These are phyloP conservation scores for Suillus ampliporus DNA, from an alignment of 768 basidiomycete genomes.

Conservation along the genomic window DNA sequence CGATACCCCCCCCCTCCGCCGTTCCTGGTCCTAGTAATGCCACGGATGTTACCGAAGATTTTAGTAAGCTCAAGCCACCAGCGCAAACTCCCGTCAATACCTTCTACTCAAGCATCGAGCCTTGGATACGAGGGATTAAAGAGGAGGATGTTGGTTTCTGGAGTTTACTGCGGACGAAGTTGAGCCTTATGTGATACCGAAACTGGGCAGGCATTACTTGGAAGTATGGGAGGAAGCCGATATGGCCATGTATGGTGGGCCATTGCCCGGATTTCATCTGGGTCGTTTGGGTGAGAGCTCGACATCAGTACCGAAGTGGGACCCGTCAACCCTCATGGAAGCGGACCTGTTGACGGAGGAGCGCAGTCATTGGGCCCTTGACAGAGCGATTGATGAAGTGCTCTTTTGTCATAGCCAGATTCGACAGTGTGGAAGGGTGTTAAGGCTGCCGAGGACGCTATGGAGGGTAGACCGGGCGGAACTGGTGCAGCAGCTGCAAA, in stretches of 20 bases:
- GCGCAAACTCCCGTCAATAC: slow-evolving; percentile 72
- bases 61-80: slow-evolving; percentile 81
- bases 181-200: slow-evolving; percentile 85
- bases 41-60: slow-evolving; percentile 86
- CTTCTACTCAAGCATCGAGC: slow-evolving; percentile 89
- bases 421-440: slow-evolving; percentile 72
- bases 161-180: slow-evolving; percentile 91
- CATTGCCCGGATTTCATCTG: slow-evolving; percentile 48
- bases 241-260: slow-evolving; percentile 50
- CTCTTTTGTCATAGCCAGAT: slow-evolving; percentile 73
- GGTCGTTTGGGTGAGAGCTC: slow-evolving; percentile 38
- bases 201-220: slow-evolving; percentile 83
- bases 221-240: slow-evolving; percentile 97
- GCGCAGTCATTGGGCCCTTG: slow-evolving; percentile 83
- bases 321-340: slow-evolving; percentile 81
- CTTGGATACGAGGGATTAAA: slow-evolving; percentile 85
- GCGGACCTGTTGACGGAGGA: slow-evolving; percentile 72
- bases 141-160: slow-evolving; percentile 97
- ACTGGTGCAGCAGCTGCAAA: slow-evolving; percentile 79
- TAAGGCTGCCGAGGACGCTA: slow-evolving; percentile 83
- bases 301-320: slow-evolving; percentile 69
- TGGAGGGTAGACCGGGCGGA: slow-evolving; percentile 83
- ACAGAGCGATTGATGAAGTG: slow-evolving; percentile 85
- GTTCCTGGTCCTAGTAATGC: slow-evolving; percentile 85
- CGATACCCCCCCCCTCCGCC: slow-evolving; percentile 61